Percentiles rank a stretch among this genome's conserved stretches.
phyloP scores from a whole-genome alignment of 2,329 filamentous ascomycete species.

The Aspergillus fumigatus region DNA sequence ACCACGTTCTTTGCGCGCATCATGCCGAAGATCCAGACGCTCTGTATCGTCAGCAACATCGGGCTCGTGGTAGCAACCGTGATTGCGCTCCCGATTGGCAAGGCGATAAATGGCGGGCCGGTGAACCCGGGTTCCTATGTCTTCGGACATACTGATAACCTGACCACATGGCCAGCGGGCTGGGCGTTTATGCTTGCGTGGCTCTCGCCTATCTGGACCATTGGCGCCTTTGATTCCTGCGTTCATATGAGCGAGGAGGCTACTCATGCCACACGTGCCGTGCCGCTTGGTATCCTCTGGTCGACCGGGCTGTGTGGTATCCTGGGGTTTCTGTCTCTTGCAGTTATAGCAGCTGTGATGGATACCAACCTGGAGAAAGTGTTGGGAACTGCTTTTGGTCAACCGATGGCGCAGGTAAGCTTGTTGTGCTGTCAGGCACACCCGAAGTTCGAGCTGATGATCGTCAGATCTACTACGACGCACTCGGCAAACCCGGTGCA shows the following conservation, averaged over 20 bases:
- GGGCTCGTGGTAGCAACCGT: conserved; percentile 52
- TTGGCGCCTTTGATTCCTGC: conserved; percentile 51
- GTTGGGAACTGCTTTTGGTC: conserved; percentile 49
- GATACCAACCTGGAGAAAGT: conserved; percentile 48
- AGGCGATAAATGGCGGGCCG: conserved; percentile 20
- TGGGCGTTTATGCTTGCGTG: conserved; percentile 59
- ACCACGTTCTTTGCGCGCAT: conserved; percentile 51
- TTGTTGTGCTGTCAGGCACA: neutral
- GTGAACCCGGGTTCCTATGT: conserved; percentile 46
- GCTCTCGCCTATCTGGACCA: conserved; percentile 59
- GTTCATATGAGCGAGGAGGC: conserved; percentile 60
- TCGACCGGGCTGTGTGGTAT: conserved; percentile 46
- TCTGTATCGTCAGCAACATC: conserved; percentile 53
- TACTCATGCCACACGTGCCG: conserved; percentile 54
- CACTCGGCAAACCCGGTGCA: conserved; percentile 56
- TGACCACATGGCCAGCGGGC: conserved; percentile 54
- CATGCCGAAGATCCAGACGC: conserved; percentile 57
- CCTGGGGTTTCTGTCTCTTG: conserved; percentile 54
- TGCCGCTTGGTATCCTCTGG: conserved; percentile 57
- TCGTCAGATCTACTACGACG: conserved; percentile 54
- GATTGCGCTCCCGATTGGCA: conserved; percentile 52
- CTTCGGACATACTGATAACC: conserved; percentile 53
- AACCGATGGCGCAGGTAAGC: conserved; percentile 51
- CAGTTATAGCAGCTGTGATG: conserved; percentile 56
- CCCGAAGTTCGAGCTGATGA: neutral